Evolutionary conservation across 176 grass and related monocot species (phyloP).

Genomic region (Ampelocalamus luodianensis): DNA sequence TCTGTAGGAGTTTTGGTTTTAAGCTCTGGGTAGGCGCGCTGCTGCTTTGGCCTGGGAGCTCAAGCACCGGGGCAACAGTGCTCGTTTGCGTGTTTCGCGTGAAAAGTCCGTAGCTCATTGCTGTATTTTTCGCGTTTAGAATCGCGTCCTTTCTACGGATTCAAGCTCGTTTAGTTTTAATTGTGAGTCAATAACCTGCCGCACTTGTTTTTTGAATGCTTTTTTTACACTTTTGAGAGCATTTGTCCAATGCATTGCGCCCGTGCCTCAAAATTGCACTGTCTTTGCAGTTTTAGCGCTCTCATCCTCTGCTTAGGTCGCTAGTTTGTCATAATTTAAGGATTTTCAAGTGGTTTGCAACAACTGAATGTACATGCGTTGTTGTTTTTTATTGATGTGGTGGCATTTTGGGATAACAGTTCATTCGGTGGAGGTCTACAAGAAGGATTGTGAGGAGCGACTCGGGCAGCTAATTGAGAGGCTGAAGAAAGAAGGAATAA

Average conservation of each 20-base stretch:
- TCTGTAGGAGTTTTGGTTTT: not conserved
- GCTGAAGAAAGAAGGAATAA: conserved; percentile 61
- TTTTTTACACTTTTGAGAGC: not conserved
- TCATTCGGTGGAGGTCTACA: not conserved
- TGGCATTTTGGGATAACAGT: conserved; percentile 16
- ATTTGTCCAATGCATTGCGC: not conserved
- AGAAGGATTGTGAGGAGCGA: conserved; percentile 27
- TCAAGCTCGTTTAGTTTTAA: not conserved
- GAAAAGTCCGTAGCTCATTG: not conserved
- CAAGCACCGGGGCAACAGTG: not conserved
- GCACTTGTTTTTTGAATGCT: not conserved
- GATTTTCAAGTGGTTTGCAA: not conserved
- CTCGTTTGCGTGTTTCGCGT: not conserved
- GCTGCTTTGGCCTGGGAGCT: not conserved
- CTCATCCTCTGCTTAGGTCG: not conserved
- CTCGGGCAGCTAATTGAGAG: conserved; percentile 44
- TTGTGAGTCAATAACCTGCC: not conserved
- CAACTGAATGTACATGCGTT: not conserved
- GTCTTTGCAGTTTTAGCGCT: not conserved
- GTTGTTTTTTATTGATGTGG: not conserved
- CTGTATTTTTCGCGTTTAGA: not conserved
- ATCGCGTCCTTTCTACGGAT: not conserved
- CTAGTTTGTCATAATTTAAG: not conserved
- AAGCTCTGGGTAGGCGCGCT: not conserved
- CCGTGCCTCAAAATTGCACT: not conserved